Evolutionary conservation across 768 basidiomycete species (phyloP).

Genomic region (Coprinopsis marcescibilis): DNA sequence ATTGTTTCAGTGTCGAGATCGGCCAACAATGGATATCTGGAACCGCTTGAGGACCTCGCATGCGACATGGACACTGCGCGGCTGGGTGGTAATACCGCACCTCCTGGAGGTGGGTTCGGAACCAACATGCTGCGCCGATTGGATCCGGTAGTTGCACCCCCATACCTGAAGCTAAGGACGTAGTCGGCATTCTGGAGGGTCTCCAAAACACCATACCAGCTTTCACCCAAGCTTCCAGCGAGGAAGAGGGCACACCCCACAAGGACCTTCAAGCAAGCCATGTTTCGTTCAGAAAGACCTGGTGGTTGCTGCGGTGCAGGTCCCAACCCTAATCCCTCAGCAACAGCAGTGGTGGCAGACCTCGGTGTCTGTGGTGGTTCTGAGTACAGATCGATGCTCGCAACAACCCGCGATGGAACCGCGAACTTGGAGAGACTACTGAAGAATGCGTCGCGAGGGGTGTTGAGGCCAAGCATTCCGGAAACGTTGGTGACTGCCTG

Average conservation of each 20-base stretch:
- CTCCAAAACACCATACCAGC: slow-evolving; percentile 90
- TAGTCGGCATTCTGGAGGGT: slow-evolving; percentile 93
- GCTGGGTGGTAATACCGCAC: slow-evolving; percentile 23
- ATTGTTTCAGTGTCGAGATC: slow-evolving; percentile 77
- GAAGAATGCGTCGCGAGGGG: slow-evolving; percentile 91
- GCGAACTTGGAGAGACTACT: slow-evolving; percentile 86
- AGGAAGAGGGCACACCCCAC: slow-evolving; percentile 74
- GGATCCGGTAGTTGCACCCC: slow-evolving; percentile 14
- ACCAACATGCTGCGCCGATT: slow-evolving; percentile 28
- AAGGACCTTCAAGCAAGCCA: slow-evolving; percentile 84
- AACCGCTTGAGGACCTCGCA: slow-evolving; percentile 18
- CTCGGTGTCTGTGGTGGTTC: slow-evolving; percentile 54
- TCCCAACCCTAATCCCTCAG: slow-evolving; percentile 65
- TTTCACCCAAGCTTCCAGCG: slow-evolving; percentile 79
- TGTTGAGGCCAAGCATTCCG: slow-evolving; percentile 80
- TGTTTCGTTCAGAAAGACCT: slow-evolving; percentile 80
- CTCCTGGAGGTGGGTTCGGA: slow-evolving; percentile 20
- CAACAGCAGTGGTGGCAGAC: slow-evolving; percentile 46
- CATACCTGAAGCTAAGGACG: slow-evolving; percentile 62
- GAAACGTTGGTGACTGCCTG: slow-evolving; percentile 84
- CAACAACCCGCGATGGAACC: slow-evolving; percentile 86
- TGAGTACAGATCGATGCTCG: slow-evolving; percentile 59
- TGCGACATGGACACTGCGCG: slow-evolving; percentile 34
- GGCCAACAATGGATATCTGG: slow-evolving; percentile 56
- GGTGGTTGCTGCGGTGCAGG: slow-evolving; percentile 49